Evolutionary conservation across 805 yeast genomes (phyloP).

Genomic region (Priceomyces fermenticarens): DNA sequence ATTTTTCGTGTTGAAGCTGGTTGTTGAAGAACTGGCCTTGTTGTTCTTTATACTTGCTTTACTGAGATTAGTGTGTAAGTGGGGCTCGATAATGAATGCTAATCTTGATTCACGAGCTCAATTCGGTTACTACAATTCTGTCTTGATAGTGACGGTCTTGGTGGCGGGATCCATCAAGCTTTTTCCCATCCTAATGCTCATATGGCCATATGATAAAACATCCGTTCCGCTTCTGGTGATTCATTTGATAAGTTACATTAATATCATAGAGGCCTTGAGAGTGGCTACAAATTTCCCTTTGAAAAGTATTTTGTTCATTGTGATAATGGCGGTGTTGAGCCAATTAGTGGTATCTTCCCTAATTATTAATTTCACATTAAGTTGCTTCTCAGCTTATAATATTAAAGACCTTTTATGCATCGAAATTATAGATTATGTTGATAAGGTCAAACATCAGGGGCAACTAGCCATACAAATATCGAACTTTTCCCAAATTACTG

Average conservation of each 20-base stretch:
- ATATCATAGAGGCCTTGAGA: constrained; percentile 57
- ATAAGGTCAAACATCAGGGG: constrained; percentile 1
- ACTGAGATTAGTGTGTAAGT: constrained; percentile 13
- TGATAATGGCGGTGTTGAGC: constrained; percentile 13
- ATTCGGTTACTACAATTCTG: constrained; percentile 33
- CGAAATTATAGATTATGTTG: constrained; percentile 8
- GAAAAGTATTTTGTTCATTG: constrained; percentile 10
- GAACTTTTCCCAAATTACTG: background rate
- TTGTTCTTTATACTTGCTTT: constrained; percentile 31
- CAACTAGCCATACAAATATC: constrained; percentile 2
- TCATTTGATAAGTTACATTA: constrained; percentile 56
- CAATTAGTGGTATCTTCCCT: constrained; percentile 13
- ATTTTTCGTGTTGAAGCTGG: constrained; percentile 52
- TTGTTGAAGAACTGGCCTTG: constrained; percentile 43
- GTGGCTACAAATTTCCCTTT: constrained; percentile 18
- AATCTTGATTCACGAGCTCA: constrained; percentile 24
- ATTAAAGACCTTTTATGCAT: constrained; percentile 7
- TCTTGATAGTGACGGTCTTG: constrained; percentile 64
- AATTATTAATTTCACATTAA: constrained; percentile 12
- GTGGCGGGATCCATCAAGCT: constrained; percentile 77
- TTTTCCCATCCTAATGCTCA: constrained; percentile 88
- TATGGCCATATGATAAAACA: constrained; percentile 91
- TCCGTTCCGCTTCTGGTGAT: constrained; percentile 60
- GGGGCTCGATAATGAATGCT: constrained; percentile 12
- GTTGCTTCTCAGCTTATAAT: constrained; percentile 10